Evolutionary conservation across 345 rosid species (phyloP).

Genomic region (Corchorus olitorius): DNA sequence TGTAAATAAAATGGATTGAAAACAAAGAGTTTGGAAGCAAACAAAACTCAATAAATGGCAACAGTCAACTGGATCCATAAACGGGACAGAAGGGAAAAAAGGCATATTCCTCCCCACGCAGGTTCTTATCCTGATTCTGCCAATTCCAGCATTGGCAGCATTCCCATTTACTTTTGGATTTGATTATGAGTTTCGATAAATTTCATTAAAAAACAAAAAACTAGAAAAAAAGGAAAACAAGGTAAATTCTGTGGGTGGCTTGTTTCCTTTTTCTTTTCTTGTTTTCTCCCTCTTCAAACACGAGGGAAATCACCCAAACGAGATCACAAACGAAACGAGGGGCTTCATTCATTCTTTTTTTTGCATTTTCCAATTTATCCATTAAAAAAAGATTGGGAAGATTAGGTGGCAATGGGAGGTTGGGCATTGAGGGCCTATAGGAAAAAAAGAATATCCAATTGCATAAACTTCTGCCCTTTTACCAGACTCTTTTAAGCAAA

Average conservation of each 20-base stretch:
- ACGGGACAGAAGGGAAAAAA: not conserved
- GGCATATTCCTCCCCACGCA: not conserved
- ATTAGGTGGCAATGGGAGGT: constrained; percentile 30
- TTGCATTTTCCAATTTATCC: not conserved
- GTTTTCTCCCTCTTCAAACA: not conserved
- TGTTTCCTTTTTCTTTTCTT: not conserved
- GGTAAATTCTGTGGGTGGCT: not conserved
- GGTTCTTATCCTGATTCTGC: constrained; percentile 3
- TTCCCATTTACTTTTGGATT: not conserved
- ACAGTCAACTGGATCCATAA: not conserved
- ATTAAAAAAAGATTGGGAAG: not conserved
- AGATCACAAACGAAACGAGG: not conserved
- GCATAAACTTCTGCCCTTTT: not conserved
- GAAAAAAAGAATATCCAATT: constrained; percentile 27
- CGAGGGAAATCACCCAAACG: not conserved
- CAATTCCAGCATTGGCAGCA: not conserved
- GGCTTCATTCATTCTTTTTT: not conserved
- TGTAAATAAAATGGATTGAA: not conserved
- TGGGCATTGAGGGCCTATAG: constrained; percentile 20
- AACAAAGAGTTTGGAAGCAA: not conserved
- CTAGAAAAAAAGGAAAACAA: not conserved
- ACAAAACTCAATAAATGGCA: not conserved
- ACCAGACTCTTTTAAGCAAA: not conserved
- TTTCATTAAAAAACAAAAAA: not conserved
- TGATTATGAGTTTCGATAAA: not conserved